Evolutionary conservation across 2,329 filamentous ascomycete species (phyloP), one percentile per base, ranked within the genome.

Genomic region (Nigrospora oryzae): DNA sequence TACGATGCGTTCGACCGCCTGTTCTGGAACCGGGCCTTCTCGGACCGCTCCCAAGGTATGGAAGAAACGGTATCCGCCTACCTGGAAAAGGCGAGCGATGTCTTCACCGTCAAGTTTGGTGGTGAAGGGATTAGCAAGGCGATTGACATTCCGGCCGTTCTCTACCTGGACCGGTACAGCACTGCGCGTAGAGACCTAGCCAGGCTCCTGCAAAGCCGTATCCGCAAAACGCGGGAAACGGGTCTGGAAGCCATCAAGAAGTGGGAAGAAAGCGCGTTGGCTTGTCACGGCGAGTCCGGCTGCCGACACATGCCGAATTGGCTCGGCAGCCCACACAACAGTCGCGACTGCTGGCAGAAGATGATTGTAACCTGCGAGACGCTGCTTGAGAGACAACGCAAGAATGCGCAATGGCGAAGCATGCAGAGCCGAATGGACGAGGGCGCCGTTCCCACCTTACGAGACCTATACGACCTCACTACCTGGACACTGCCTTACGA

Each of bases 161-260:
- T 77, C 49, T 79, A 76, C 51, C 69, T 73, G 1, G 75, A 79
- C 55, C 69, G 67, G n/a, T 80, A 79, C 46, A 57, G 75, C 42
- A 60, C 63, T 40, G 58, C 53, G 11, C 66, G 69, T 13, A 70
- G 68, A 44, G 61, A 71, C 11, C 68, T 73, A 43, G 70, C 74
- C 13, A 49, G 67, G 10, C 63, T 65, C 8, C 73, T 77, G 36
- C 69, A 71, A 47, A 51, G 52, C 42, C 46, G 64, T 51, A 52
- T 60, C 14, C 51, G 53, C 28, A 40, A 51, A 31, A 44, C 56
- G 12, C 59, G 52, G 39, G 52, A 40, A 38, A 48, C 41, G 5
- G 52, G 53, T n/a, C 39, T 59, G 34, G 55, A 50, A 15, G 51
- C 46, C 13, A 50, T 57, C 39, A 46, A 52, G 19, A 30, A 39